Percentiles rank a stretch among this genome's conserved stretches.
Conservation (phyloP, 148 eudicot species). For the Rhododendron williamsianum region DNA sequence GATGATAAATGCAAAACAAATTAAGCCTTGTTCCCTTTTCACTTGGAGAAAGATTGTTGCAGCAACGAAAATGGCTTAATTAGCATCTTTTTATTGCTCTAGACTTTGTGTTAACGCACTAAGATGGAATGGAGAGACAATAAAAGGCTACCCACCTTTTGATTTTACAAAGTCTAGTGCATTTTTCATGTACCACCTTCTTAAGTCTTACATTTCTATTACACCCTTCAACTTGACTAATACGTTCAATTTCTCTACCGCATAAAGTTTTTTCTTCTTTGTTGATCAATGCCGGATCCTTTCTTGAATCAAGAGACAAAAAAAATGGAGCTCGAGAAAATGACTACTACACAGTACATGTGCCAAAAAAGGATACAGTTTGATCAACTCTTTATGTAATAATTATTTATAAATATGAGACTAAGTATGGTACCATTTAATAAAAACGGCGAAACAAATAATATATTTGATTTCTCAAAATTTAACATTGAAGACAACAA, state of each 20-base stretch:
- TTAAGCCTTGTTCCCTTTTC: neutral
- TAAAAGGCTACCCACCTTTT: constrained; percentile 18
- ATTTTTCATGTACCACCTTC: constrained; percentile 20
- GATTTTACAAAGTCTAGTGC: constrained; percentile 15
- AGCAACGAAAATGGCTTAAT: constrained; percentile 20
- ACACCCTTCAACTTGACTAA: neutral
- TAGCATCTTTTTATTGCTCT: constrained; percentile 17
- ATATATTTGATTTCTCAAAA: too few species aligned
- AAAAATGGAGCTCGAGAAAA: too few species aligned
- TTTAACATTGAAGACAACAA: neutral
- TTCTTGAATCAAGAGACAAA: neutral
- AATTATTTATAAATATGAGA: neutral
- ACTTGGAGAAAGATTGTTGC: constrained; percentile 8
- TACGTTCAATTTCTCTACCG: neutral
- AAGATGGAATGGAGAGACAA: constrained; percentile 22
- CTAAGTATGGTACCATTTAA: neutral
- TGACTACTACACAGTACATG: neutral
- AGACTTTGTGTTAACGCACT: constrained; percentile 15
- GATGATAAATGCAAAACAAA: neutral
- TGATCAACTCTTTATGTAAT: neutral
- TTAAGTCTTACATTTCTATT: neutral
- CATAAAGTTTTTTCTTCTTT: neutral
- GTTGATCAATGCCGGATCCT: too few species aligned
- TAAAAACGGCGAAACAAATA: neutral
- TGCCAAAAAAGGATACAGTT: neutral